Base-by-base conservation (phyloP, 768 basidiomycete species). In the Pleurotus ostreatus region DNA sequence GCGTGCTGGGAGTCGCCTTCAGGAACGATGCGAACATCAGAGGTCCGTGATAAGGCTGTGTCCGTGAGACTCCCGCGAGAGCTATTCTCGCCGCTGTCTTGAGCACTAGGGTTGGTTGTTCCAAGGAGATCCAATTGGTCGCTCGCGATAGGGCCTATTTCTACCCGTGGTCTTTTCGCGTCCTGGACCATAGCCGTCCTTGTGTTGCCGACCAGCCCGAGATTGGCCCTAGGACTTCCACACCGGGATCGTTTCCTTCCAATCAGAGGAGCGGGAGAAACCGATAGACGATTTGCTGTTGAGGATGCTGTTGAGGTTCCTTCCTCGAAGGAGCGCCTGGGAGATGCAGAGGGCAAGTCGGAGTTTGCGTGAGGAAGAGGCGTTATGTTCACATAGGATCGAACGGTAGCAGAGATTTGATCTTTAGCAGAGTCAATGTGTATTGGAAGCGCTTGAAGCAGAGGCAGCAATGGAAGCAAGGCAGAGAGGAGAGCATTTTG, bases 401-500 rank as follows among this genome's bases (percentile, higher is more conserved):
- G 20, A 11, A 74, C 51, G 11, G 66, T 61, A 26, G 78, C 76
- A 6, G 60, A 61, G 43, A 79, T 61, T 18, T 49, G 61, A 25
- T 62, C 71, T 46, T 72, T 71, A 46, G 72, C 68, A 13, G 72
- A 62, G 52, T 84, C 78, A 51, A 88, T 74, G 61, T 86, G 83
- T 1, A 79, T 65, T 1, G 85, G 81, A 16, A 89, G 60, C 7
- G 81, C 70, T 57, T 87, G 84, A 1, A 88, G 57, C 3, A 86
- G 69, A 23, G 88, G 85, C 2, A 86, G 67, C 13, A 90, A 66
- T 5, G 88, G 85, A 0, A 80, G 59, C 1, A 90, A 68, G 9
- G 81, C 71, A 20, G 80, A 65, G 2, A 88, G 65, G 0, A 87
- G 75, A 9, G 77, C 74, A 16, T 70, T 74, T 64, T 88, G 85